Evolutionary conservation across 1,139 yeast species (phyloP).

Genomic region (Scheffersomyces quercinus): DNA sequence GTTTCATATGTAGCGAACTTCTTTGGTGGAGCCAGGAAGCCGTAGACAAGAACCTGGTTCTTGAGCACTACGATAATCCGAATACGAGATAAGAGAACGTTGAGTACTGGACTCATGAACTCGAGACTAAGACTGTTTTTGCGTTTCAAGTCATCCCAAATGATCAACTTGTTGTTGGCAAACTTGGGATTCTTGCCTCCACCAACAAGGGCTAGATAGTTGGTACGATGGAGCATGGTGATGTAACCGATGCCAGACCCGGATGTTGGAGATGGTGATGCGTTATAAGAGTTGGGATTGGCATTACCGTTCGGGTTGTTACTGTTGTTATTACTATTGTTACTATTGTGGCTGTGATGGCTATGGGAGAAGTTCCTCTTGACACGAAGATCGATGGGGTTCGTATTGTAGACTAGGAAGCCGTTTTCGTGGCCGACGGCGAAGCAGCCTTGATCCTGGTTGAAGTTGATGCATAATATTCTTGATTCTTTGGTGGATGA

Average conservation of each 20-base stretch:
- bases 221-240: slow-evolving; percentile 85
- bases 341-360: slow-evolving; percentile 7
- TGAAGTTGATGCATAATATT: slow-evolving; percentile 66
- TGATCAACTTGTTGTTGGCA: slow-evolving; percentile 72
- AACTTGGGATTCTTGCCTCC: slow-evolving; percentile 81
- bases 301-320: slow-evolving; percentile 12
- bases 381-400: slow-evolving; percentile 82
- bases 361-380: slow-evolving; percentile 50
- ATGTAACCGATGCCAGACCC: slow-evolving; percentile 72
- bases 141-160: slow-evolving; percentile 90
- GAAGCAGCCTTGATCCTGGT: slow-evolving; percentile 90
- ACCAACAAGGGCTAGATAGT: slow-evolving; percentile 85
- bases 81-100: slow-evolving; percentile 72
- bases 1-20: slow-evolving; percentile 73
- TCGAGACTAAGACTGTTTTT: slow-evolving; percentile 74
- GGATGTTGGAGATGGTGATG: slow-evolving; percentile 11
- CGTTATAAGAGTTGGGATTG: slow-evolving; percentile 7
- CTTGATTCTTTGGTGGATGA: slow-evolving; percentile 29
- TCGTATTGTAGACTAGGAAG: slow-evolving; percentile 82
- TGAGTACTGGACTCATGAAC: slow-evolving; percentile 71
- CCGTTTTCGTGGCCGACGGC: slow-evolving; percentile 82
- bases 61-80: slow-evolving; percentile 71
- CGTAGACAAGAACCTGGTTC: slow-evolving; percentile 71
- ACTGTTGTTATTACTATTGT: slow-evolving; percentile 7
- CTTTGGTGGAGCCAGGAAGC: slow-evolving; percentile 78